Base-by-base conservation (phyloP, 1,284 basidiomycete genomes). In the Inonotus obliquus region DNA sequence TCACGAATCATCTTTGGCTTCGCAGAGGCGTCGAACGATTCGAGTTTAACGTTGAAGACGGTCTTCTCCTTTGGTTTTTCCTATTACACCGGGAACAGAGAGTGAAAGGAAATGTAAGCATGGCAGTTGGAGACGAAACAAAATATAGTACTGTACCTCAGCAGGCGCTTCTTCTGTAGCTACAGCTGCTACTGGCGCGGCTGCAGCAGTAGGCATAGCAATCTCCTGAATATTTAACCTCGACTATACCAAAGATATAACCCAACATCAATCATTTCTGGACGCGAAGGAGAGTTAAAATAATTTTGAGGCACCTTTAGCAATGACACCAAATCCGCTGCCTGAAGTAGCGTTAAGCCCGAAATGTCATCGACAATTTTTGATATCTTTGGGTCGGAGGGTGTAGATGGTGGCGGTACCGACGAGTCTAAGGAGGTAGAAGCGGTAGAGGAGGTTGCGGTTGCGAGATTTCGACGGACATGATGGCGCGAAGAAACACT, bases 1-100 rank as follows among this genome's bases (percentile, higher is more conserved):
- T 99, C 97, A 69, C 93, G 87, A 73, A 99, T 99, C 69, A 98
- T 88, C 81, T 99, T 99, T 47, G 97, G 93, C 77, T 99, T 98
- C 63, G 91, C 81, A 21, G 84, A 79, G 2, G 93, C 84, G 66
- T 96, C 94, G 70, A 98, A 96, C 63, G 93, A 93, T 72, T 95
- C 92, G 49, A 98, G 83, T 75, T 89, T 96, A 71, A 98, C 88
- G 68, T 89, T 96, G 79, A 99, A 99, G 48, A 96, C 84, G 7
- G 96, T 97, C 87, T 99, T 99, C 78, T 99, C 97, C 79, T 98
- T 98, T 55, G 96, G 96, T 75, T 97, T 97, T 74, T 96, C 95
- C 84, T 94, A 68, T 27, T 53, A 45, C 21, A 29, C 67, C 61
- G 66, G 38, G 63, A 57, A 19, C 11, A 62, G 35, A 25, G 4